These are phyloP conservation scores for Excoecaria agallocha DNA, from an alignment of 345 rosid species.

Conservation along the genomic window DNA sequence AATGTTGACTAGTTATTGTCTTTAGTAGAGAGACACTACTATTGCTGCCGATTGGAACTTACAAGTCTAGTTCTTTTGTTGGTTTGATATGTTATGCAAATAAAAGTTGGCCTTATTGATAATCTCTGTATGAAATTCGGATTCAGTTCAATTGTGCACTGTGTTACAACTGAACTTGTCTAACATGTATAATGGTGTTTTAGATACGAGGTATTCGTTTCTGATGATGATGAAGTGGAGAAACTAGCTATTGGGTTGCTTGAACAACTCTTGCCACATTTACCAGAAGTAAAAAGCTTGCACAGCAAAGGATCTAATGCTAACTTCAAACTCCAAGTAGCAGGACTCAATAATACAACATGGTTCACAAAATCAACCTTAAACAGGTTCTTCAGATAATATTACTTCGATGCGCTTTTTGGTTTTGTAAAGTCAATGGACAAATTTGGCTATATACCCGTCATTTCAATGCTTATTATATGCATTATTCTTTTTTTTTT, in stretches of 20 bases:
- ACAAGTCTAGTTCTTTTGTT: not conserved
- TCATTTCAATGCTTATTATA: not conserved
- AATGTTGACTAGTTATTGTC: not conserved
- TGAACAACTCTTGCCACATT: constrained; percentile 44
- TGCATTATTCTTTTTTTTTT: constrained; percentile 9
- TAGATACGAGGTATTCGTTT: constrained; percentile 54
- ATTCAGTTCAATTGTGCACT: not conserved
- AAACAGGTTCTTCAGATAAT: constrained; percentile 35
- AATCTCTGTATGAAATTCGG: not conserved
- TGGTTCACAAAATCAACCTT: constrained; percentile 64
- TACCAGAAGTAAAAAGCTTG: constrained; percentile 43
- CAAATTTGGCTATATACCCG: not conserved
- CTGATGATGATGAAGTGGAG: constrained; percentile 39
- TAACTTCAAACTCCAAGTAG: constrained; percentile 43
- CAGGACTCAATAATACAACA: constrained; percentile 23
- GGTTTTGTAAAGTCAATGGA: not conserved
- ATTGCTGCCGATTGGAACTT: not conserved
- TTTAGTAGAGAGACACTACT: too few species aligned
- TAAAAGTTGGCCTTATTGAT: not conserved
- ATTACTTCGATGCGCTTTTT: constrained; percentile 10
- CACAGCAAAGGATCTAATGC: constrained; percentile 40
- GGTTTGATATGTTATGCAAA: not conserved
- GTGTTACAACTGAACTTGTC: not conserved
- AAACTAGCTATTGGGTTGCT: constrained; percentile 46
- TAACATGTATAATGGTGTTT: not conserved